Evolutionary conservation across 1,284 basidiomycete species (phyloP).

Genomic region (Quambalaria eucalypti): DNA sequence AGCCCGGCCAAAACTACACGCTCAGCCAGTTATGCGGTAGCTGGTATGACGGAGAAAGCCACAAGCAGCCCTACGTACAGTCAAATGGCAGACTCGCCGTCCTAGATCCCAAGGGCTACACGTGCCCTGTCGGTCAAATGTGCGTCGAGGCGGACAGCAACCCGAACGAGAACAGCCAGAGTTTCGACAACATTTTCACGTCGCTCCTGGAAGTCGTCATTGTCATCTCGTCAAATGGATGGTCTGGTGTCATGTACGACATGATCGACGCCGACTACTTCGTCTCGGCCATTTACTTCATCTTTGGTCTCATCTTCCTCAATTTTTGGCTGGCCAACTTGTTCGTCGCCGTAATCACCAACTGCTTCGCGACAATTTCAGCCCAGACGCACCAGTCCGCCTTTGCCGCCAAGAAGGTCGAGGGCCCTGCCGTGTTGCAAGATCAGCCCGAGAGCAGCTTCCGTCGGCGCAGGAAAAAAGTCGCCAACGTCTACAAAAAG

Average conservation of each 20-base stretch:
- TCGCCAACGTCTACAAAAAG: conserved; percentile 36
- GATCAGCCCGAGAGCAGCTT: conserved; percentile 7
- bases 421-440: background rate
- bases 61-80: conserved; percentile 10
- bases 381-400: conserved; percentile 83
- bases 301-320: conserved; percentile 54
- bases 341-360: conserved; percentile 91
- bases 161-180: conserved; percentile 62
- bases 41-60: conserved; percentile 16
- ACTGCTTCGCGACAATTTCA: conserved; percentile 83
- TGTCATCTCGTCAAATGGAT: conserved; percentile 54
- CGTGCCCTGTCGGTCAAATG: conserved; percentile 44
- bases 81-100: conserved; percentile 13
- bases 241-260: conserved; percentile 67
- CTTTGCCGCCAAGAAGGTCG: conserved; percentile 59
- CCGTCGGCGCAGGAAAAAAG: conserved; percentile 12
- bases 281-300: conserved; percentile 77
- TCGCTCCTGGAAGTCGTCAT: conserved; percentile 76
- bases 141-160: conserved; percentile 52
- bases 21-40: conserved; percentile 40
- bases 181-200: conserved; percentile 82
- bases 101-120: conserved; percentile 35
- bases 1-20: conserved; percentile 29
- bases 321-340: conserved; percentile 65
- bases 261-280: conserved; percentile 87